Evolutionary conservation across 495 filamentous ascomycete species (phyloP).

Genomic region (Aspergillus diversus): DNA sequence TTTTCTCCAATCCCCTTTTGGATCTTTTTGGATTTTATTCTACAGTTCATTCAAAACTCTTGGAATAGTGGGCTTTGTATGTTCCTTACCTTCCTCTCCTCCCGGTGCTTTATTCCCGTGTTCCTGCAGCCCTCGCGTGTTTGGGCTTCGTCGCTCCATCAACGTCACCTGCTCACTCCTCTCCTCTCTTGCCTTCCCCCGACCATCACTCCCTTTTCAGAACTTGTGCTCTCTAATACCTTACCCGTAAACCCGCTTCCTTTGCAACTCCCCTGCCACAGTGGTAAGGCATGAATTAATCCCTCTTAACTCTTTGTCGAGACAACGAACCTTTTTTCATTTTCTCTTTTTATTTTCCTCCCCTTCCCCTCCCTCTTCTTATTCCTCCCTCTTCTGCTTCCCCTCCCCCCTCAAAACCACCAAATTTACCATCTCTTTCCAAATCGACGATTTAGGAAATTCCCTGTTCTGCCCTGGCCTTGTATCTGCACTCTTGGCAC

Average conservation of each 20-base stretch:
- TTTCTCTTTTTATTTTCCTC: slow-evolving; percentile 16
- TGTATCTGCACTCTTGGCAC: slow-evolving; percentile 34
- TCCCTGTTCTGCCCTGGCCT: slow-evolving; percentile 19
- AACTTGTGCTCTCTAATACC: slow-evolving; percentile 17
- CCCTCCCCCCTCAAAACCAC: slow-evolving; percentile 10
- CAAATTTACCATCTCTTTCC: slow-evolving; percentile 11
- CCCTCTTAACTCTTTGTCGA: slow-evolving; percentile 21
- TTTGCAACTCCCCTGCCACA: slow-evolving; percentile 22
- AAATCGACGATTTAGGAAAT: slow-evolving; percentile 17
- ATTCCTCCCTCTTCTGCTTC: slow-evolving; percentile 15
- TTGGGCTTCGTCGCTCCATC: slow-evolving; percentile 39
- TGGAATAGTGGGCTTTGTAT: slow-evolving; percentile 22
- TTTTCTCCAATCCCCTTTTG: slow-evolving; percentile 2
- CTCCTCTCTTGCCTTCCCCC: slow-evolving; percentile 25
- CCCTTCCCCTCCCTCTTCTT: slow-evolving; percentile 14
- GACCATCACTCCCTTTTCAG: slow-evolving; percentile 21
- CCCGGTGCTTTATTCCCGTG: slow-evolving; percentile 37
- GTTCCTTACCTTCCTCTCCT: slow-evolving; percentile 29
- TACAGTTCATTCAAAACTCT: neutral
- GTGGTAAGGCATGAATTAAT: slow-evolving; percentile 25
- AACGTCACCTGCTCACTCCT: slow-evolving; percentile 38
- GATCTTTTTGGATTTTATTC: slow-evolving; percentile 9
- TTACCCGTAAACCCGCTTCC: slow-evolving; percentile 23
- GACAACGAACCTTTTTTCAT: slow-evolving; percentile 14
- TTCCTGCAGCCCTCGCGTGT: slow-evolving; percentile 41